Evolutionary conservation across 495 filamentous ascomycete genomes (phyloP).

Genomic region (Copromyces sp.): DNA sequence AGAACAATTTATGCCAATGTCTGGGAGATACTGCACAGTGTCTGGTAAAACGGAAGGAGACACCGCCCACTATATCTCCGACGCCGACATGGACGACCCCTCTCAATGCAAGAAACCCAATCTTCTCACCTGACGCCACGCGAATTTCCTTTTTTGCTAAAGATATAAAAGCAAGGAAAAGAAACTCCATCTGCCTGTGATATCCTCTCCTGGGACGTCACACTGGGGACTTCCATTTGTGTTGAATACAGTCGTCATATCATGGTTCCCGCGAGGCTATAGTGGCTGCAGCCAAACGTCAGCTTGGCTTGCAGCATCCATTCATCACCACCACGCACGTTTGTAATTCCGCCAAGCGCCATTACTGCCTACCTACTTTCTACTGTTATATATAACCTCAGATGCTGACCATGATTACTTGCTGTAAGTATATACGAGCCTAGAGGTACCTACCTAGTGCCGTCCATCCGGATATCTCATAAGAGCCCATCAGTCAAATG

Average conservation of each 20-base stretch:
- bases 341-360: background rate
- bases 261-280: background rate
- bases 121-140: background rate
- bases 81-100: background rate
- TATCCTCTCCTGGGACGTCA: background rate
- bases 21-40: background rate
- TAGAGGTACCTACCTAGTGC: background rate
- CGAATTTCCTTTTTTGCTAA: background rate
- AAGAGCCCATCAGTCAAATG: background rate
- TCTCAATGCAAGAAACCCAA: no score
- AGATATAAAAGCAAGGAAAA: background rate
- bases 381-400: background rate
- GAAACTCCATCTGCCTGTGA: background rate
- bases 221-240: background rate
- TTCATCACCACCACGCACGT: background rate
- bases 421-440: background rate
- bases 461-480: background rate
- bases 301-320: background rate
- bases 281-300: background rate
- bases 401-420: background rate
- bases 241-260: background rate
- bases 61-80: background rate
- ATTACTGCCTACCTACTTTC: background rate
- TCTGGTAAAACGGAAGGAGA: background rate
- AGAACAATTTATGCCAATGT: background rate